A percentile compares a stretch with the other conserved stretches of the same genome.
phyloP scores from a whole-genome alignment of 306 rosid genomes.

The Cucumis cinereus region DNA sequence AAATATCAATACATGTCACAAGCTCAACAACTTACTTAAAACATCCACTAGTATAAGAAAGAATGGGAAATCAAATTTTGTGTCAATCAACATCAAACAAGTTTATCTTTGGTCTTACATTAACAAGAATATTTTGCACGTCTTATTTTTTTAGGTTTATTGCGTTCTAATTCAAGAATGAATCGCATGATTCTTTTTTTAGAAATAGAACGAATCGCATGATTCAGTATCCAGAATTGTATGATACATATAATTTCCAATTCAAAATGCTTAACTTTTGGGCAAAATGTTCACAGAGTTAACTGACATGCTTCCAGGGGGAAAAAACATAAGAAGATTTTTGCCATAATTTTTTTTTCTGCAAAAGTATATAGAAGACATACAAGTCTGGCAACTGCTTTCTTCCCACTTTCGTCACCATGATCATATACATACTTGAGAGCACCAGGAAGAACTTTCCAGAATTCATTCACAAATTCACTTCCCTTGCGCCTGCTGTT shows the following conservation, averaged over 20 bases:
- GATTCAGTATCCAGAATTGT: too few species aligned
- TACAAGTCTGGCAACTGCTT: conserved; percentile 64
- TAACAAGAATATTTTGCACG: neutral
- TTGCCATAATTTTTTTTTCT: neutral
- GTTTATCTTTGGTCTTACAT: neutral
- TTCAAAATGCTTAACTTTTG: neutral
- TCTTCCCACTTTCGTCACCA: conserved; percentile 56
- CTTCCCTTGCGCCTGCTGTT: conserved; percentile 85
- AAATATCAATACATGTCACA: neutral
- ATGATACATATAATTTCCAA: too few species aligned
- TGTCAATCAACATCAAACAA: neutral
- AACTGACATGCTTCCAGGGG: neutral
- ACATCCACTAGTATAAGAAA: neutral
- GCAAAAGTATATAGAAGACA: conserved; percentile 11
- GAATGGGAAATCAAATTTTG: neutral
- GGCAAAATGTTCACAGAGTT: neutral
- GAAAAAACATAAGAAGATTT: neutral
- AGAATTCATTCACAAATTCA: conserved; percentile 85
- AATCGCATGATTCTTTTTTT: too few species aligned
- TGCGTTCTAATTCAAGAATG: too few species aligned
- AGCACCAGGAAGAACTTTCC: conserved; percentile 83
- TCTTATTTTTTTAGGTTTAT: too few species aligned
- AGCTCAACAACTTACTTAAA: neutral
- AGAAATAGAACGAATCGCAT: too few species aligned
- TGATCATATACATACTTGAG: conserved; percentile 50